Percentiles rank a stretch among this genome's conserved stretches.
Evolutionary conservation across 805 yeast species (phyloP).

Genomic region (Vanderwaltozyma yarrowii): DNA sequence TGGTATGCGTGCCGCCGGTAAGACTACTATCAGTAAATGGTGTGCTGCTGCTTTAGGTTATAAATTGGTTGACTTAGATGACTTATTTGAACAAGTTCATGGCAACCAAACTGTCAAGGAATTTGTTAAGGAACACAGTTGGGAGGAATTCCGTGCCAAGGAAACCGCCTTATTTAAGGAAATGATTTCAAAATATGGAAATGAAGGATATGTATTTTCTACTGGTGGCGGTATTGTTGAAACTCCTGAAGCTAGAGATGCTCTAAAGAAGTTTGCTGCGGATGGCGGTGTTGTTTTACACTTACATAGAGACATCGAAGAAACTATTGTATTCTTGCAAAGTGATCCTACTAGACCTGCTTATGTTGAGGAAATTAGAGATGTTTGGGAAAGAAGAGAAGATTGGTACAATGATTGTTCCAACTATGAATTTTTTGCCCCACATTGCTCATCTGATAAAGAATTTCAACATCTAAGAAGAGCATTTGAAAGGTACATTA

Average conservation of each 20-base stretch:
- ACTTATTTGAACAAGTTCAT: conserved; percentile 46
- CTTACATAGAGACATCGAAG: conserved; percentile 76
- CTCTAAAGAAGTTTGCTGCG: conserved; percentile 44
- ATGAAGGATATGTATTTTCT: conserved; percentile 59
- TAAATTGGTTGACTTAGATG: conserved; percentile 66
- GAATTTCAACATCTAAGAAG: conserved; percentile 49
- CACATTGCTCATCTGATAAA: conserved; percentile 47
- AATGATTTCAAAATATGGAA: conserved; percentile 29
- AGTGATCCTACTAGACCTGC: conserved; percentile 84
- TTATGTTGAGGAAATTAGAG: conserved; percentile 63
- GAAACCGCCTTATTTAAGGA: conserved; percentile 53
- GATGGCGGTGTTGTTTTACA: conserved; percentile 78
- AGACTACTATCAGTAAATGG: conserved; percentile 76
- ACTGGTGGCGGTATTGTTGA: conserved; percentile 98
- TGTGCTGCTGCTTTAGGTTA: conserved; percentile 61
- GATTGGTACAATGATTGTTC: conserved; percentile 72
- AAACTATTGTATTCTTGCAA: conserved; percentile 65
- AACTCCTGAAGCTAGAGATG: conserved; percentile 50
- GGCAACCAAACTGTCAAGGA: conserved; percentile 42
- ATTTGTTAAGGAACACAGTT: conserved; percentile 55
- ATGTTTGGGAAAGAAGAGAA: conserved; percentile 80
- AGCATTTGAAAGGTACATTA: conserved; percentile 49
- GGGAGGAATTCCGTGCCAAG: conserved; percentile 74
- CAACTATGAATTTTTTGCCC: conserved; percentile 64
- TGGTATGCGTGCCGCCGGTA: conserved; percentile 99